Evolutionary conservation across 768 basidiomycete genomes (phyloP), one percentile per base, ranked within the genome.

Genomic region (Tephrocybe rancida): DNA sequence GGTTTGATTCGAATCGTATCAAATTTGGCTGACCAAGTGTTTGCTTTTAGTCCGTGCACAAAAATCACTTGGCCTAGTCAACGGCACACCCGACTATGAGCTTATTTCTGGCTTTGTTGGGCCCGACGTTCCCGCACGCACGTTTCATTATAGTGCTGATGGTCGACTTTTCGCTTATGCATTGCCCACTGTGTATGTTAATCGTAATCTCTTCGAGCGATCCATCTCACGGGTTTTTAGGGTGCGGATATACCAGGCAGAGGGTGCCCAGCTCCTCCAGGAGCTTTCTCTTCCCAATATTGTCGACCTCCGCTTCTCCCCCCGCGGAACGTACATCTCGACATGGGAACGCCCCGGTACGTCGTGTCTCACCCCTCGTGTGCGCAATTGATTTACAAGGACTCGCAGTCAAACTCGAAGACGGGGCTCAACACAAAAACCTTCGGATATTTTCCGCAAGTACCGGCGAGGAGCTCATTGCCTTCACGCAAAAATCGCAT

Each of bases 391-490:
- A 4, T 43, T 37, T 43, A 46, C 10, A 39, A 37, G 14, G n/a
- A 51, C 45, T 18, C 46, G 14, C 58, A 82, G 84, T 85, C 63
- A 97, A 97, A 73, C 82, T 90, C 45, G 95, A 94, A 67, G 95
- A 95, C 59, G 92, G 90, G 50, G 68, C 83, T 2, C 92, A 94
- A 71, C 91, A 96, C 80, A 95, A 91, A 77, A 99, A 99, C 69
- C 84, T 95, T 55, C 86, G 91, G 54, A 79, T 98, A 59, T 99
- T 95, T 79, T 88, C 88, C 59, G 86, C 81, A 13, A 87, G 85
- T 9, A 88, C 91, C 0, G 93, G 92, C 41, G 84, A 91, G 64
- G 93, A 98, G 72, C 83, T 96, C 58, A 83, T 87, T 56, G 76
- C 87, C 34, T 96, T 96, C 73, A 81, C 86, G 45, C 93, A 97